Base-by-base conservation (phyloP, 179 eudicot species). In the Camellia oleifera region DNA sequence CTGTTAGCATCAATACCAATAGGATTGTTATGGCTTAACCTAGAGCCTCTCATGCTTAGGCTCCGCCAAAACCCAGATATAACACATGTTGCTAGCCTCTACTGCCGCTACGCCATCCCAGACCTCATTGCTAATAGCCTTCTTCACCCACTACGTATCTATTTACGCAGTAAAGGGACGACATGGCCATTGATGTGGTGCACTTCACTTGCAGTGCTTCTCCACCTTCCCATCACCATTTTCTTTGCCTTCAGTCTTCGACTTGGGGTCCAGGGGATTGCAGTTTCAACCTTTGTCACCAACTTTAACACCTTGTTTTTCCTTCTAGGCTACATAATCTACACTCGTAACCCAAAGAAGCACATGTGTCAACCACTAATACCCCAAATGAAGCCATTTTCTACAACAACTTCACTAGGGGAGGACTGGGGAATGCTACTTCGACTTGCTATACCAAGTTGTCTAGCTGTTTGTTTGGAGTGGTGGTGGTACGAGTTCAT, bases 401-500 rank as follows among this genome's bases (percentile, higher is more conserved):
- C 82, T 74, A 48, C 83, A 52, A 68, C 79, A 50, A 46, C 70
- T 74, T 88, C 89, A 52, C 7, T 67, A 23, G 84, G 90, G 57
- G 85, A 86, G 45, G 92, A 88, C 32, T 94, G 95, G 97, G 80
- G 86, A 50, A 87, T 86, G 58, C 89, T 94, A 44, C 89, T 92
- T 78, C 81, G 87, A 79, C 90, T 94, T 64, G 90, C 97, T 44
- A 78, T 93, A 77, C 90, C 95, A 44, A 91, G 97, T 80, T 94
- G 97, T 75, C 78, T 94, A 60, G 91, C 87, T 9, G 92, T 94
- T 61, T 93, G 97, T 84, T 80, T 93, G 76, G 98, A 94, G 66
- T 94, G 98, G 98, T 94, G 98, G 98, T 94, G 97, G 97, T 92
- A 94, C 52, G 97, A 92, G 77, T 82, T 94, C 65, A 93, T 94